Evolutionary conservation across 805 yeast genomes (phyloP), one percentile per base, ranked within the genome.

Genomic region (Ogataea salicorniae): DNA sequence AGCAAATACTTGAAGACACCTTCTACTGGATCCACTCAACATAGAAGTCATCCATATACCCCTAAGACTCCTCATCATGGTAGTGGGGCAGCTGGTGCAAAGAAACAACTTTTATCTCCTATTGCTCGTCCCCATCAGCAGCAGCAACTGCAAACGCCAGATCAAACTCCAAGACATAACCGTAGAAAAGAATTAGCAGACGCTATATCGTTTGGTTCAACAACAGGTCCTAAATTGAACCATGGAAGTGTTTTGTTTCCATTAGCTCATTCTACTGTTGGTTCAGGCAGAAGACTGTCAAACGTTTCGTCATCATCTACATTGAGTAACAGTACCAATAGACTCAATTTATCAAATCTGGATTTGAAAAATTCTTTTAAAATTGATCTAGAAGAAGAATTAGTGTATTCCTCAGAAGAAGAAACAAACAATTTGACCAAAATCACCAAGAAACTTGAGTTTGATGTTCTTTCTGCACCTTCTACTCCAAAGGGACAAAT

Each of bases 401-500:
- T 43, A 18, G 52, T 51, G 6, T 51, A 49, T 36, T 46, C 56
- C 3, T 55, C 59, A 9, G 62, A 55, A 34, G 60, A 55, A 17
- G 57, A 55, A 23, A 49, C 38, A 14, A 50, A 45, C 6, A 45
- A 39, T 6, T 41, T 49, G 13, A 41, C 45, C 17, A 55, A 46
- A 29, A 53, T 59, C 36, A 53, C 56, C 15, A 59, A 58, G 48
- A 57, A 47, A 43, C 50, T 61, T 29, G 50, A 50, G 18, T 60
- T 58, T 44, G 47, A 39, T 6, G 50, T 39, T 18, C 72, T 73
- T 1, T 31, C 49, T 2, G 71, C 76, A 0, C 78, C 78, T 4
- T 31, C 49, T 2, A 72, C 76, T 0, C 78, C 78, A 4, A 61
- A 60, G 29, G 58, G 51, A 6, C 72, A 71, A 46, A 50, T 69